These are phyloP conservation scores for Allium fistulosum DNA, from an alignment of 106 monocot genomes.

Conservation along the genomic window DNA sequence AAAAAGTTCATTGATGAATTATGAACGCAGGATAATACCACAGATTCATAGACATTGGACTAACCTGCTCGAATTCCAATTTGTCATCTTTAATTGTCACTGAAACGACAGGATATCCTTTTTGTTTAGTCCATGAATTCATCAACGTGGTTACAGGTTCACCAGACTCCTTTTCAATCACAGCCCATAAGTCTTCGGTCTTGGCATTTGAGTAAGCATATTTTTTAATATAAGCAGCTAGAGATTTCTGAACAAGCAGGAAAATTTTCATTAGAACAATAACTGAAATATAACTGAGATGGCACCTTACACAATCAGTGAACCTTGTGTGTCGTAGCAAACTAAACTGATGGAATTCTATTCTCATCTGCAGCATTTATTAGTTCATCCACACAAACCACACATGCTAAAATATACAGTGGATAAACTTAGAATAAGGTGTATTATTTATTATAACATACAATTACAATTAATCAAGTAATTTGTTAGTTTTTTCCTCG, in stretches of 20 bases:
- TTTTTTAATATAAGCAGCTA: conserved; percentile 86
- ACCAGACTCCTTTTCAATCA: conserved; percentile 83
- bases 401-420: too few species aligned
- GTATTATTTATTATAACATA: too few species aligned
- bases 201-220: conserved; percentile 84
- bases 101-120: conserved; percentile 84
- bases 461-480: too few species aligned
- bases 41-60: not conserved
- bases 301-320: not conserved
- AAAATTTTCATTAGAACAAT: not conserved
- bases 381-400: too few species aligned
- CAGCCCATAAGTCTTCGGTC: conserved; percentile 93
- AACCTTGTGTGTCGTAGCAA: too few species aligned
- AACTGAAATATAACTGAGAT: not conserved
- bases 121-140: conserved; percentile 94
- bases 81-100: conserved; percentile 34
- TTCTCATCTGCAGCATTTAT: too few species aligned
- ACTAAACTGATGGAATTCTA: too few species aligned
- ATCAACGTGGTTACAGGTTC: conserved; percentile 77
- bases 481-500: too few species aligned
- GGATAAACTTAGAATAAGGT: too few species aligned
- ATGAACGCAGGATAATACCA: too few species aligned
- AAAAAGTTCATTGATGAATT: too few species aligned
- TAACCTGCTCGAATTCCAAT: conserved; percentile 79
- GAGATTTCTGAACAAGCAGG: conserved; percentile 44